Percentiles rank a stretch among this genome's conserved stretches.
Evolutionary conservation across 2,329 filamentous ascomycete genomes (phyloP).

Genomic region (Knoxdaviesia proteae): DNA sequence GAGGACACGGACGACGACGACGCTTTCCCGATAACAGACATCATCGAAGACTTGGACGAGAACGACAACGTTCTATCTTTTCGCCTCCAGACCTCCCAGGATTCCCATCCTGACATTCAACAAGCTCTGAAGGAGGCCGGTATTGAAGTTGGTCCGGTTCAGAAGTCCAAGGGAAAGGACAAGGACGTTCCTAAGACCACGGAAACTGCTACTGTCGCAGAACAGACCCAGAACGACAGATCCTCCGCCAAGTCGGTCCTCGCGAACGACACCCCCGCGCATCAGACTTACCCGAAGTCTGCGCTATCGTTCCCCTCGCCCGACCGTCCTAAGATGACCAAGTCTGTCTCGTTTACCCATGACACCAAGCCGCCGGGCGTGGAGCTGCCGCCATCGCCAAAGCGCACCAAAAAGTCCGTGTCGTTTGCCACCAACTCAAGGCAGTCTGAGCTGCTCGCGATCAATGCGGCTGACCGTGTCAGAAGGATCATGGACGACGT

Average conservation of each 20-base stretch:
- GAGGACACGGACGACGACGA: slow-evolving; percentile 36
- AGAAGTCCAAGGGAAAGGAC: too few species aligned
- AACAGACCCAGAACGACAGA: too few species aligned
- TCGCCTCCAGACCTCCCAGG: slow-evolving; percentile 44
- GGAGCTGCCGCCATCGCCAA: too few species aligned
- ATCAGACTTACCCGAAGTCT: not conserved
- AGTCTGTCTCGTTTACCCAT: too few species aligned
- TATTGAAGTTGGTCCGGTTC: slow-evolving; percentile 16
- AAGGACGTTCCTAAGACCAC: too few species aligned
- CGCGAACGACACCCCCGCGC: not conserved
- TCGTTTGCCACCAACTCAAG: slow-evolving; percentile 43
- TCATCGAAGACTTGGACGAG: slow-evolving; percentile 80
- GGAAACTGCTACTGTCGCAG: too few species aligned
- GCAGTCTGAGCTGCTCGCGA: slow-evolving; percentile 13
- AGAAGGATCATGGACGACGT: slow-evolving; percentile 36
- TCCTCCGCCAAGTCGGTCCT: not conserved
- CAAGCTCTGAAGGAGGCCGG: slow-evolving; percentile 64
- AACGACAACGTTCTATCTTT: slow-evolving; percentile 64
- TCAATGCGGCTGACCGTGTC: slow-evolving; percentile 22
- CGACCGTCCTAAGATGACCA: too few species aligned
- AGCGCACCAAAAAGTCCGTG: slow-evolving; percentile 31
- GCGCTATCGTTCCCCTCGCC: too few species aligned
- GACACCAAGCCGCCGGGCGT: too few species aligned
- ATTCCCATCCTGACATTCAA: slow-evolving; percentile 43
- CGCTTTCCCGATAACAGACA: slow-evolving; percentile 54